phyloP scores from a whole-genome alignment of 495 filamentous ascomycete genomes.

The Neurospora sp. region DNA sequence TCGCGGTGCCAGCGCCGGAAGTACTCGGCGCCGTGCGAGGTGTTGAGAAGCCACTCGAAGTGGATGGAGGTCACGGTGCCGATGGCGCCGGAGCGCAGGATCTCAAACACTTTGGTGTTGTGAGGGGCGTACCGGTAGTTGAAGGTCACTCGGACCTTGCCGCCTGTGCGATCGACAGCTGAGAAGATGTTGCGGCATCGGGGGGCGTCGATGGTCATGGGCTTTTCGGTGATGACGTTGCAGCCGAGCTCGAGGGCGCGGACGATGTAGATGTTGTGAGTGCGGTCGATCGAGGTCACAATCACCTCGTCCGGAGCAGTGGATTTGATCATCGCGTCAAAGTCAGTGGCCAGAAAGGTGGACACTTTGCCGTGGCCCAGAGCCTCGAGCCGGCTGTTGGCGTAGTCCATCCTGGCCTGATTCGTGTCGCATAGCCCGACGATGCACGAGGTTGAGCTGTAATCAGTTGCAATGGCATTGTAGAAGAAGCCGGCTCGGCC shows the following conservation, averaged over 20 bases:
- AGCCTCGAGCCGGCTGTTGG: conserved; percentile 24
- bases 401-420: conserved; percentile 35
- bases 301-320: conserved; percentile 32
- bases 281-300: no score
- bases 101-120: no score
- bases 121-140: no score
- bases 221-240: no score
- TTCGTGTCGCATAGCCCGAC: conserved; percentile 43
- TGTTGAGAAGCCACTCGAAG: conserved; percentile 53
- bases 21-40: conserved; percentile 49
- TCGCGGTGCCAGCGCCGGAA: conserved; percentile 54
- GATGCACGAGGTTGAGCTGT: conserved; percentile 33
- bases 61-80: conserved; percentile 44
- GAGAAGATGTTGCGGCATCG: no score
- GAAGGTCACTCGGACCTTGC: no score
- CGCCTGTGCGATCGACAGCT: no score
- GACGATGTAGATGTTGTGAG: no score
- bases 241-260: no score
- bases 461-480: conserved; percentile 40
- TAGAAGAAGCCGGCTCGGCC: conserved; percentile 45
- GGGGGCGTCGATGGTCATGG: no score
- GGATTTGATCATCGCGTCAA: conserved; percentile 43
- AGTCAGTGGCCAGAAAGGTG: conserved; percentile 40
- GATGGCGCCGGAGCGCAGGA: conserved; percentile 31
- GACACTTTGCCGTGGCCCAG: conserved; percentile 32